Evolutionary conservation across 192 early-diverging fungal genomes (phyloP).

Genomic region (Entophlyctis luteolus): DNA sequence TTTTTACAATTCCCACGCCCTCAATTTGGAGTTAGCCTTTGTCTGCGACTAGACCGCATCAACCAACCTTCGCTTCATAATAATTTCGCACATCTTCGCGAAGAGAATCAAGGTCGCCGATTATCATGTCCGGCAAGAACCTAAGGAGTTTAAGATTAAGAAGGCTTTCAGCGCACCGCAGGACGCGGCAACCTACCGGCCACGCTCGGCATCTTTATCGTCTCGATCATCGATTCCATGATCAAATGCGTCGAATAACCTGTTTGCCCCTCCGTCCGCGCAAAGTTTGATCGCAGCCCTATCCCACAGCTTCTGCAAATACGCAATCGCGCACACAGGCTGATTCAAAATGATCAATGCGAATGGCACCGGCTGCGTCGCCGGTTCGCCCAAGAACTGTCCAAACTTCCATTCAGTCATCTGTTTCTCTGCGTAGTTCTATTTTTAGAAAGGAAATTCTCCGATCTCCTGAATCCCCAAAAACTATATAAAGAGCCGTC

Average conservation of each 20-base stretch:
- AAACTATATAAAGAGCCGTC: background rate
- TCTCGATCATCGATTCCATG: too few relatives aligned
- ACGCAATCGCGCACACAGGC: slow-evolving; percentile 38
- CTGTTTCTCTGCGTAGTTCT: background rate
- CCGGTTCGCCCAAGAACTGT: background rate
- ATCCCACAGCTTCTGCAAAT: slow-evolving; percentile 30
- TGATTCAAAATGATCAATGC: slow-evolving; percentile 75
- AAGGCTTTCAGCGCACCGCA: background rate
- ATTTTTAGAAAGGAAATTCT: too few relatives aligned
- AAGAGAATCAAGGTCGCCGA: slow-evolving; percentile 86
- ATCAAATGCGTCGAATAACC: slow-evolving; percentile 67
- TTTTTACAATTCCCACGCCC: slow-evolving; percentile 49
- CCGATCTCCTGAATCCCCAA: too few relatives aligned
- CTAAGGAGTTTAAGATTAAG: slow-evolving; percentile 31
- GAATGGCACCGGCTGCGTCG: background rate
- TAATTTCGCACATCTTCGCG: slow-evolving; percentile 53
- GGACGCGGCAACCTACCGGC: slow-evolving; percentile 24
- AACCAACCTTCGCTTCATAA: slow-evolving; percentile 56
- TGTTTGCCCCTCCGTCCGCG: slow-evolving; percentile 89
- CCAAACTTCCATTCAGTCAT: background rate
- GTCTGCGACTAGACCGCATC: background rate
- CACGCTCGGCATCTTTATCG: slow-evolving; percentile 40
- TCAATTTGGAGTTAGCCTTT: slow-evolving; percentile 9
- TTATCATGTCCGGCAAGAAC: slow-evolving; percentile 72
- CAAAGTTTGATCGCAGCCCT: slow-evolving; percentile 58